These are phyloP conservation scores for Aeschynomene evenia DNA, from an alignment of 306 rosid genomes.

Conservation along the genomic window DNA sequence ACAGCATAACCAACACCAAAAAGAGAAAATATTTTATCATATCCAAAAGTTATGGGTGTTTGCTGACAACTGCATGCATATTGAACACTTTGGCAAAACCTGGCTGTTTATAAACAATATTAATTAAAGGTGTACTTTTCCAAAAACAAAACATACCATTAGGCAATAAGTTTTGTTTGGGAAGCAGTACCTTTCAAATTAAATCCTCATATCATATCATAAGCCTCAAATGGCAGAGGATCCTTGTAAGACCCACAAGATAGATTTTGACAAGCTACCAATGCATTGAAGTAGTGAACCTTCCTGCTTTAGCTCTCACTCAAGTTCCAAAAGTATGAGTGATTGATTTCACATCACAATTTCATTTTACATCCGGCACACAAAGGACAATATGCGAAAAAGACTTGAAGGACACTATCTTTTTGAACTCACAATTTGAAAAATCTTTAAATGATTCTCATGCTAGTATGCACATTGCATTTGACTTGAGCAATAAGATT, in stretches of 20 bases:
- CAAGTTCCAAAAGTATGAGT: slow-evolving; percentile 17
- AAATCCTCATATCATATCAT: neutral
- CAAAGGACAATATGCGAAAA: slow-evolving; percentile 14
- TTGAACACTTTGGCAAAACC: neutral
- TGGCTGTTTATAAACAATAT: neutral
- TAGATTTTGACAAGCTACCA: neutral
- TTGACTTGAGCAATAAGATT: slow-evolving; percentile 13
- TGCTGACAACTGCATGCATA: neutral
- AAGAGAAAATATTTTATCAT: neutral
- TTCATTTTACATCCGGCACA: neutral
- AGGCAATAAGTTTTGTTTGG: neutral
- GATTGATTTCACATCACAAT: slow-evolving; percentile 7
- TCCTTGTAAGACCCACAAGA: neutral
- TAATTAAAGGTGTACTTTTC: neutral
- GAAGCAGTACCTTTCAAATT: slow-evolving; percentile 3
- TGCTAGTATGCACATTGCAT: slow-evolving; percentile 11
- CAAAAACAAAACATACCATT: neutral
- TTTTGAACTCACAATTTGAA: neutral
- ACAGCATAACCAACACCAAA: neutral
- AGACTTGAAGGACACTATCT: slow-evolving; percentile 11
- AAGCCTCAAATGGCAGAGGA: neutral
- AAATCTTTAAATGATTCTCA: slow-evolving; percentile 11
- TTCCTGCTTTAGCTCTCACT: neutral
- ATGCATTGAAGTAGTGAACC: neutral
- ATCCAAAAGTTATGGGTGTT: neutral